Percentiles rank a stretch among this genome's conserved stretches.
phyloP scores from a whole-genome alignment of 2,329 filamentous ascomycete species.

The Ilyonectria destructans region DNA sequence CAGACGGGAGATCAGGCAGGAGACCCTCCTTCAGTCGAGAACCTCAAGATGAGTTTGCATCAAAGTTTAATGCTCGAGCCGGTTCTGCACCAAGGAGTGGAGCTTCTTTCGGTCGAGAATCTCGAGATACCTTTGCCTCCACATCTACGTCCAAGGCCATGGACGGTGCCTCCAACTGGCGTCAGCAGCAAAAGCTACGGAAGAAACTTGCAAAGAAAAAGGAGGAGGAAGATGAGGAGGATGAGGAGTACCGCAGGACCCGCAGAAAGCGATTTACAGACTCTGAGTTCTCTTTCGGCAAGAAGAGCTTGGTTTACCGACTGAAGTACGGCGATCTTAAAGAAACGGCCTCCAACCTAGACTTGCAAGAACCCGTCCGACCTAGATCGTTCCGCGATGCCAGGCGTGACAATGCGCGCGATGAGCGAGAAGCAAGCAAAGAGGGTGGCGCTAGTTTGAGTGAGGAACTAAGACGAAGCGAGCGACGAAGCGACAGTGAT shows the following conservation, averaged over 20 bases:
- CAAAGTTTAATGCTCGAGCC: conserved; percentile 42
- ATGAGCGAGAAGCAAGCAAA: conserved; percentile 8
- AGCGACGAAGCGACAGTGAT: conserved; percentile 3
- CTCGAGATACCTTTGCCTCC: conserved; percentile 36
- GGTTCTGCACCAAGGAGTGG: neutral
- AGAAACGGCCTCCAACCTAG: conserved; percentile 46
- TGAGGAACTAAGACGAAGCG: conserved; percentile 1
- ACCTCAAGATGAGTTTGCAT: conserved; percentile 36
- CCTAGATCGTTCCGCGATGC: conserved; percentile 43
- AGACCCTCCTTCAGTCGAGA: conserved; percentile 25
- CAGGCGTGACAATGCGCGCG: conserved; percentile 12
- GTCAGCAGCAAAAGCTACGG: conserved; percentile 63
- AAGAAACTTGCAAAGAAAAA: conserved; percentile 67
- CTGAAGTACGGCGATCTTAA: conserved; percentile 63
- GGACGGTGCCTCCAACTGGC: conserved; percentile 50
- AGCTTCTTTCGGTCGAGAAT: conserved; percentile 20
- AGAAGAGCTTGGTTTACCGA: conserved; percentile 70
- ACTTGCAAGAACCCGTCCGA: conserved; percentile 48
- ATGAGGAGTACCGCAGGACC: conserved; percentile 58
- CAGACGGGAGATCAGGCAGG: neutral
- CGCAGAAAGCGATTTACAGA: conserved; percentile 69
- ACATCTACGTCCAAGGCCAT: conserved; percentile 50
- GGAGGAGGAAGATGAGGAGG: conserved; percentile 54
- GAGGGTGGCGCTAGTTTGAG: neutral
- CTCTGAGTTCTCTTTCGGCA: conserved; percentile 65